phyloP scores from a whole-genome alignment of 371 early-diverging fungal genomes.

The Fennellomyces sp. region DNA sequence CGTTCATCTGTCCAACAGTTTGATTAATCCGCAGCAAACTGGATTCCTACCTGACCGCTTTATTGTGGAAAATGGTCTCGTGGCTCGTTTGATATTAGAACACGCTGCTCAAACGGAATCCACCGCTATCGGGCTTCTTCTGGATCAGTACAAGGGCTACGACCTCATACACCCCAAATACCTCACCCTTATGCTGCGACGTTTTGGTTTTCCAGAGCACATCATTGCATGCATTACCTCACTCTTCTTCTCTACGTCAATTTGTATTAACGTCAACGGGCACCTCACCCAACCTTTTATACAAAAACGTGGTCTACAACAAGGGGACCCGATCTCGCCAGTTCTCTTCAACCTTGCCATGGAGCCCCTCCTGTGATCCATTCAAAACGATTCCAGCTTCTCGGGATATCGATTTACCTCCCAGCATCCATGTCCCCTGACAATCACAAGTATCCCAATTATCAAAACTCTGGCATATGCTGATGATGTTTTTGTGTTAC shows the following conservation, averaged over 20 bases:
- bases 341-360: slow-evolving; percentile 31
- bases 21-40: slow-evolving; percentile 17
- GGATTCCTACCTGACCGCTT: slow-evolving; percentile 15
- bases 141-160: slow-evolving; percentile 21
- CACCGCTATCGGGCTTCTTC: background rate
- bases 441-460: too few species aligned
- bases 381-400: background rate
- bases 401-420: too few species aligned
- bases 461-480: slow-evolving; percentile 22
- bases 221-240: background rate
- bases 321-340: slow-evolving; percentile 30
- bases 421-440: too few species aligned
- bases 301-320: slow-evolving; percentile 23
- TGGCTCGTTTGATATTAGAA: background rate
- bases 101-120: background rate
- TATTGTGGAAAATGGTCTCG: slow-evolving; percentile 15
- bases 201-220: background rate
- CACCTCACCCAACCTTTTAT: slow-evolving; percentile 6
- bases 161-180: slow-evolving; percentile 17
- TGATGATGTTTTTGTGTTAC: slow-evolving; percentile 21
- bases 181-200: background rate
- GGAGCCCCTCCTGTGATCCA: slow-evolving; percentile 16
- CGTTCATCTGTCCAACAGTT: background rate
- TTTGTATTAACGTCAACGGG: slow-evolving; percentile 25
- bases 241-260: slow-evolving; percentile 20